Base-by-base conservation (phyloP, 495 filamentous ascomycete species). In the Neurospora sp. region DNA sequence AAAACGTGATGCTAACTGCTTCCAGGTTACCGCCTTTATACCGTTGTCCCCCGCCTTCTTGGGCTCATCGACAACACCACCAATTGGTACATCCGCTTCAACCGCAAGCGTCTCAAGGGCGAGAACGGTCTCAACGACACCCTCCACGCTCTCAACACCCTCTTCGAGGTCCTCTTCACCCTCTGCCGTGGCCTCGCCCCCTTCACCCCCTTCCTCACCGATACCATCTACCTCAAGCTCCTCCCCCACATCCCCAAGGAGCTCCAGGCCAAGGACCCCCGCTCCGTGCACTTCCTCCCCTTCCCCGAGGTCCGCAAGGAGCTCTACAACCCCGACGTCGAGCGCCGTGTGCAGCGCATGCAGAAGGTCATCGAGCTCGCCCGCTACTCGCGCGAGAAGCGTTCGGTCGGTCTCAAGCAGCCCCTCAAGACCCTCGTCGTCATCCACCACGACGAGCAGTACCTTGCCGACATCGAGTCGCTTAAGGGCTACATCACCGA, bases 81-180 rank as follows among this genome's bases (percentile, higher is more conserved):
- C 3, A 99, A 99, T 82, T 99, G 96, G 96, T 99, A 99, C 81
- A 99, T 99, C 79, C 89, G 95, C n/a, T 97, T 98, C 86, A 99
- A 99, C 85, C 89, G 96, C 39, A 94, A 93, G 80, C 91, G 96
- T 22, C 85, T 99, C 71, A 99, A 98, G 89, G 96, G 96, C 71
- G 94, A 96, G 81, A 89, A 91, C 77, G 95, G 95, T 16, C 80
- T 92, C 14, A 74, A 80, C 9, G 96, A 98, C 77, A 98, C 96
- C 37, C 82, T 90, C 71, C 92, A 97, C 80, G 96, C 96, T 10
- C 85, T 99, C 70, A 97, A 98, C 81, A 96, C 96, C 8, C 89
- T 99, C n/a, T 98, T 97, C 75, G 95, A 98, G 83, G 93, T 97
- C 69, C 86, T 99, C 12, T 99, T 90, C 83, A 98, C 93, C 3